phyloP scores from a whole-genome alignment of 495 filamentous ascomycete species.

The Xylaria longipes region DNA sequence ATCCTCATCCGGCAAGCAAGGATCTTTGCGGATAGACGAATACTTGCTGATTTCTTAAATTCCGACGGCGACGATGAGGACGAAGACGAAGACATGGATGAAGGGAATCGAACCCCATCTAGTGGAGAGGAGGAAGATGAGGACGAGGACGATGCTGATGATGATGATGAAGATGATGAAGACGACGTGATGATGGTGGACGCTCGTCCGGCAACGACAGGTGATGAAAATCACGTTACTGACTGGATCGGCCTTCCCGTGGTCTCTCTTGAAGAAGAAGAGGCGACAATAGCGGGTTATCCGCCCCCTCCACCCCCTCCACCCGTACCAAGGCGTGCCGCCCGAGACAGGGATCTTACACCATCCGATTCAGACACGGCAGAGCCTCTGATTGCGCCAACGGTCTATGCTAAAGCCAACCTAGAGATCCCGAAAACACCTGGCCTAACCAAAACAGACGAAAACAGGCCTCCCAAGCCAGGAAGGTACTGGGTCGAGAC shows the following conservation, averaged over 20 bases:
- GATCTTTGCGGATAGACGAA: constrained; percentile 31
- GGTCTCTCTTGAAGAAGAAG: constrained; percentile 61
- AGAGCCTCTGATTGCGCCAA: constrained; percentile 63
- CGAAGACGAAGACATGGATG: constrained; percentile 48
- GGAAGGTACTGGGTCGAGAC: constrained; percentile 88
- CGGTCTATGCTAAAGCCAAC: constrained; percentile 58
- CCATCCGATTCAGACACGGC: constrained; percentile 65
- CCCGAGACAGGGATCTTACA: constrained; percentile 60
- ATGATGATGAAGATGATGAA: constrained; percentile 54
- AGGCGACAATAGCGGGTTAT: constrained; percentile 74
- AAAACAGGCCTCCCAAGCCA: constrained; percentile 50
- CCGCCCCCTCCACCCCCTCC: constrained; percentile 63
- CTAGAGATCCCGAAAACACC: constrained; percentile 66
- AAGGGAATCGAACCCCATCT: constrained; percentile 26
- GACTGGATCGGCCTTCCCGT: constrained; percentile 46
- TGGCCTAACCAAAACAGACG: constrained; percentile 42
- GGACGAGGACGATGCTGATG: constrained; percentile 53
- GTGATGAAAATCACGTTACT: constrained; percentile 61
- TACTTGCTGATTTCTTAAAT: constrained; percentile 33
- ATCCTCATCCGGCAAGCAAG: constrained; percentile 36
- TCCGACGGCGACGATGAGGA: constrained; percentile 60
- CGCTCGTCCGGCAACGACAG: constrained; percentile 54
- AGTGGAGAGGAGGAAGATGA: constrained; percentile 54
- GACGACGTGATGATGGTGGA: constrained; percentile 59
- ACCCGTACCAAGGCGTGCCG: constrained; percentile 42